Conservation (phyloP, 2,329 filamentous ascomycete species). For the Alternaria panax region DNA sequence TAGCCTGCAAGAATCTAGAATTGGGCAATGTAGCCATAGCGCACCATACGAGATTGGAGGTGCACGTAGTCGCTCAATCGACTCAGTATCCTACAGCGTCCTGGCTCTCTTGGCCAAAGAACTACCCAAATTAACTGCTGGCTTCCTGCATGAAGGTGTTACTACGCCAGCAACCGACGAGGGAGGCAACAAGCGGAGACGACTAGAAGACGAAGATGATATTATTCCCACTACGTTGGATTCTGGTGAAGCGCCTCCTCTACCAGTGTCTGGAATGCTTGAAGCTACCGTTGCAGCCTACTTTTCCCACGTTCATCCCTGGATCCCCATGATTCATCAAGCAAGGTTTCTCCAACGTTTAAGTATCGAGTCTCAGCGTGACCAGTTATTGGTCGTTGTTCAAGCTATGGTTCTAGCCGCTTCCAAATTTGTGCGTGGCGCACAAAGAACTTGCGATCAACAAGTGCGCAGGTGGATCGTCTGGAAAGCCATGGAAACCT, state of each 20-base stretch:
- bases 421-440: neutral
- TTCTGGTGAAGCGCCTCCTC: neutral
- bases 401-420: neutral
- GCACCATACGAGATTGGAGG: neutral
- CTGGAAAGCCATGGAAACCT: conserved; percentile 15
- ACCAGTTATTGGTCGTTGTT: neutral
- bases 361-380: neutral
- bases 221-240: neutral
- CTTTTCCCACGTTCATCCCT: conserved; percentile 24
- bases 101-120: neutral
- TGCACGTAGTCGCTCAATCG: neutral
- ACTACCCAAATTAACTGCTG: neutral
- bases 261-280: neutral
- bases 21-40: neutral
- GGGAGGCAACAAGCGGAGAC: neutral
- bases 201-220: neutral
- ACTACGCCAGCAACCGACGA: neutral
- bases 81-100: neutral
- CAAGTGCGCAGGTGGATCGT: neutral
- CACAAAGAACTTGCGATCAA: neutral
- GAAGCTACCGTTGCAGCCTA: conserved; percentile 15
- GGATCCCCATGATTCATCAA: conserved; percentile 30
- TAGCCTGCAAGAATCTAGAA: neutral
- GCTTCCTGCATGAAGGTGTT: neutral
- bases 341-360: conserved; percentile 18